Conservation (phyloP, 2,329 filamentous ascomycete genomes). For the Sodiomyces alkalinus region DNA sequence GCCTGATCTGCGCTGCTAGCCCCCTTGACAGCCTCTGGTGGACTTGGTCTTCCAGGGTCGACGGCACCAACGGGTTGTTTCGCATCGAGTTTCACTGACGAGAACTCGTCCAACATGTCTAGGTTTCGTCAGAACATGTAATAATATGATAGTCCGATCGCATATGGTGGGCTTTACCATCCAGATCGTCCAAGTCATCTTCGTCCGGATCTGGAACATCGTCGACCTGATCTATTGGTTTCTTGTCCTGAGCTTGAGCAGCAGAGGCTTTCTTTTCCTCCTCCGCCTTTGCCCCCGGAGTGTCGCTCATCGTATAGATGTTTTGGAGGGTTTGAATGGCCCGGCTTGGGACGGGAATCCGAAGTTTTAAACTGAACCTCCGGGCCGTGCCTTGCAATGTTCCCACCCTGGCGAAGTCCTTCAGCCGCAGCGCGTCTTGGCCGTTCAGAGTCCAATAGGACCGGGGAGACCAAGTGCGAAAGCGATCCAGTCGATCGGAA, state of each 20-base stretch:
- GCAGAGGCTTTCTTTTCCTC: slow-evolving; percentile 8
- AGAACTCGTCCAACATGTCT: slow-evolving; percentile 93
- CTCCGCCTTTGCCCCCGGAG: slow-evolving; percentile 4
- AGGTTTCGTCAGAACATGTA: slow-evolving; percentile 3
- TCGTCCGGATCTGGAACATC: slow-evolving; percentile 80
- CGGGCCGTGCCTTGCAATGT: too few relatives aligned
- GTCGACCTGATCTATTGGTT: slow-evolving; percentile 19
- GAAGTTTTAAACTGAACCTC: too few relatives aligned
- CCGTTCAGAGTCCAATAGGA: too few relatives aligned
- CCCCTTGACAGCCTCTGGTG: too few relatives aligned
- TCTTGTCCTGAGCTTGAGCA: slow-evolving; percentile 10
- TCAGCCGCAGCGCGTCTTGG: too few relatives aligned
- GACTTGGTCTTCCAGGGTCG: too few relatives aligned
- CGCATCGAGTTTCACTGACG: slow-evolving; percentile 41
- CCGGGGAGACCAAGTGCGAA: too few relatives aligned
- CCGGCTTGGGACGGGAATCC: too few relatives aligned
- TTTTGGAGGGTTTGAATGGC: too few relatives aligned
- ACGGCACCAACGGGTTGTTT: slow-evolving; percentile 19
- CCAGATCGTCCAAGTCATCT: slow-evolving; percentile 81
- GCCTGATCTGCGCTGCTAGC: slow-evolving; percentile 12
- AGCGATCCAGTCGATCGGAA: too few relatives aligned
- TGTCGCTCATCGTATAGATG: slow-evolving; percentile 3
- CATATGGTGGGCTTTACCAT: too few relatives aligned
- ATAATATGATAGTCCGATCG: background rate
- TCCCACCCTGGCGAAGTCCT: too few relatives aligned